A percentile compares a stretch with the other conserved stretches of the same genome.
Conservation (phyloP, 2,329 filamentous ascomycete species). For the Apiospora rasikravindrae region DNA sequence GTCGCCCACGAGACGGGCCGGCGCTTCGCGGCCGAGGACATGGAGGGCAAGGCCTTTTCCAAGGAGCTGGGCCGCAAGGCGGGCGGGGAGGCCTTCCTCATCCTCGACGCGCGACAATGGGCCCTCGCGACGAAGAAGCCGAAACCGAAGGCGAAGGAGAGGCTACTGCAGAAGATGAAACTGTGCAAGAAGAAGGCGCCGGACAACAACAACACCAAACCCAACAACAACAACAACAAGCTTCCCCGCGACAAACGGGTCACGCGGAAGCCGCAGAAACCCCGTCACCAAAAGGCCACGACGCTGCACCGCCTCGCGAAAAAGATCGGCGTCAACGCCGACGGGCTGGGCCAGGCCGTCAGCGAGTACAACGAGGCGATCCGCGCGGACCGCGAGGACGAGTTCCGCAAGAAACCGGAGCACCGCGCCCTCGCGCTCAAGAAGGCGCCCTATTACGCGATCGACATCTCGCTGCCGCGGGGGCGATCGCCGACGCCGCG, state of each 20-base stretch:
- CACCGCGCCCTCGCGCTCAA: not conserved
- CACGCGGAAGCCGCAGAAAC: not conserved
- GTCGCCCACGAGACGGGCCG: not conserved
- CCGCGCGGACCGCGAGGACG: not conserved
- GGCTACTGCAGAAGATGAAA: not conserved
- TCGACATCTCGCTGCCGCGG: not conserved
- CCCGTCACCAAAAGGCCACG: not conserved
- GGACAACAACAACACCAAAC: not conserved
- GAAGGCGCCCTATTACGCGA: not conserved
- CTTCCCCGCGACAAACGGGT: not conserved
- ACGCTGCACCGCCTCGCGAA: not conserved
- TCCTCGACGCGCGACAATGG: not conserved
- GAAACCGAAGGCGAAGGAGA: not conserved
- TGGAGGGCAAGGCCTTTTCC: not conserved
- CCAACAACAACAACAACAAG: not conserved
- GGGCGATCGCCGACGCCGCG: not conserved
- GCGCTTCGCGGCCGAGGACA: not conserved
- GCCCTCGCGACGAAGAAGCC: not conserved
- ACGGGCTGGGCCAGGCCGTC: slow-evolving; percentile 7
- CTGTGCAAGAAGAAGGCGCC: not conserved
- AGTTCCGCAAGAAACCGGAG: not conserved
- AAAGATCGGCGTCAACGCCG: not conserved
- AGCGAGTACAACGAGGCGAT: slow-evolving; percentile 3
- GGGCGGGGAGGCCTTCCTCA: not conserved
- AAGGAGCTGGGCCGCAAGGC: not conserved